Evolutionary conservation across 108 stramenopile species (phyloP).

Genomic region (Conticribra weissflogii): DNA sequence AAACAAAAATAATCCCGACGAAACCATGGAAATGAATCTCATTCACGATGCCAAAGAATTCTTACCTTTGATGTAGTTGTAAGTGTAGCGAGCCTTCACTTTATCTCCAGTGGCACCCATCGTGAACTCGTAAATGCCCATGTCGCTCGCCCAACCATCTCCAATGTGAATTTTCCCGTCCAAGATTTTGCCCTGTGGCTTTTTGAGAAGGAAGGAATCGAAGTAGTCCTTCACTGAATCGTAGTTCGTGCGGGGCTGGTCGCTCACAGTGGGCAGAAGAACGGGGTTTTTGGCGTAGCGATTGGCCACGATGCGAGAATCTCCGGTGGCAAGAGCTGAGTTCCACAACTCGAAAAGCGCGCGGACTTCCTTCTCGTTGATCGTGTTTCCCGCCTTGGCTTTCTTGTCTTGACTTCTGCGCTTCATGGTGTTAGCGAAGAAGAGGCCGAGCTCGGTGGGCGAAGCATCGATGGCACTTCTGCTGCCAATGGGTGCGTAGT

Average conservation of each 20-base stretch:
- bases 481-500: not conserved
- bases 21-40: too few species aligned
- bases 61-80: slow-evolving; percentile 51
- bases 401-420: slow-evolving; percentile 5
- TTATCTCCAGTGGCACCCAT: too few species aligned
- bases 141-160: too few species aligned
- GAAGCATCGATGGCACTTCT: not conserved
- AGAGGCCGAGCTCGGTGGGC: not conserved
- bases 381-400: slow-evolving; percentile 11
- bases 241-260: slow-evolving; percentile 52
- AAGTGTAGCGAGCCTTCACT: too few species aligned
- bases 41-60: too few species aligned
- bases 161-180: too few species aligned
- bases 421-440: not conserved
- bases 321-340: slow-evolving; percentile 61
- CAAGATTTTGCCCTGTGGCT: slow-evolving; percentile 54
- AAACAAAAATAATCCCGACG: too few species aligned
- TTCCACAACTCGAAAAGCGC: slow-evolving; percentile 76
- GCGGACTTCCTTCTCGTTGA: slow-evolving; percentile 61
- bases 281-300: slow-evolving; percentile 57
- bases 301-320: slow-evolving; percentile 52
- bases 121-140: slow-evolving; percentile 60
- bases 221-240: slow-evolving; percentile 56
- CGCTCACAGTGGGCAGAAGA: slow-evolving; percentile 51
- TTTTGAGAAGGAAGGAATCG: slow-evolving; percentile 47